Conservation (phyloP, 768 basidiomycete genomes). For the Coprinopsis marcescibilis region DNA sequence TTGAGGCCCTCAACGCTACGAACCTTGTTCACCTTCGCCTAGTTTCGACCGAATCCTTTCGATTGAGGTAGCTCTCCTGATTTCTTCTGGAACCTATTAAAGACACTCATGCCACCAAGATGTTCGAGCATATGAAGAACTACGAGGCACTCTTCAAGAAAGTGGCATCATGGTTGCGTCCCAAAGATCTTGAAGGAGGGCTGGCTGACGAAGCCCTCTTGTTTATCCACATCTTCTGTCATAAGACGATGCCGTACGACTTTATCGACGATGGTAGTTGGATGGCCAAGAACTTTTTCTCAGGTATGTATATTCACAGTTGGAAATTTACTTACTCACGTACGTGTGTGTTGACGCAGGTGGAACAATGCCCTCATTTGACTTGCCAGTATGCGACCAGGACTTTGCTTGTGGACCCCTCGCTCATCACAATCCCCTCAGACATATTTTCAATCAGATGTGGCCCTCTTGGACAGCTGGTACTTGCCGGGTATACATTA, state of each 20-base stretch:
- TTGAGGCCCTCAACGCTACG: background rate
- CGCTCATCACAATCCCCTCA: slow-evolving; percentile 13
- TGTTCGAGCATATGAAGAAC: slow-evolving; percentile 79
- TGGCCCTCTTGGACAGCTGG: slow-evolving; percentile 54
- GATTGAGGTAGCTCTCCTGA: slow-evolving; percentile 46
- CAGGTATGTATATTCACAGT: slow-evolving; percentile 28
- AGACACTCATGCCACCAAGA: slow-evolving; percentile 30
- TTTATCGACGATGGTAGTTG: slow-evolving; percentile 66
- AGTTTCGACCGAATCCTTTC: slow-evolving; percentile 70
- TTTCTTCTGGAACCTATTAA: background rate
- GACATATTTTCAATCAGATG: slow-evolving; percentile 61
- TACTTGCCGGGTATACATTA: slow-evolving; percentile 63
- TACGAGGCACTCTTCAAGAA: slow-evolving; percentile 58
- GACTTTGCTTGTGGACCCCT: background rate
- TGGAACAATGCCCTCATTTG: slow-evolving; percentile 70
- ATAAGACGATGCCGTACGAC: slow-evolving; percentile 57
- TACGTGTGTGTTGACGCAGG: too few relatives aligned
- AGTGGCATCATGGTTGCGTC: slow-evolving; percentile 58
- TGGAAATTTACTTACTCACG: too few relatives aligned
- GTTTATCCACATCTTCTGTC: slow-evolving; percentile 71
- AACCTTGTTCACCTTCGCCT: background rate
- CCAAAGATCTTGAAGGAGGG: slow-evolving; percentile 17
- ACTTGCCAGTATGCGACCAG: slow-evolving; percentile 39
- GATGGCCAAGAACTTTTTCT: slow-evolving; percentile 74
- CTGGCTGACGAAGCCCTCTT: slow-evolving; percentile 37